These are phyloP conservation scores for Cordia subcordata DNA, from an alignment of 257 asterid species.

Conservation along the genomic window DNA sequence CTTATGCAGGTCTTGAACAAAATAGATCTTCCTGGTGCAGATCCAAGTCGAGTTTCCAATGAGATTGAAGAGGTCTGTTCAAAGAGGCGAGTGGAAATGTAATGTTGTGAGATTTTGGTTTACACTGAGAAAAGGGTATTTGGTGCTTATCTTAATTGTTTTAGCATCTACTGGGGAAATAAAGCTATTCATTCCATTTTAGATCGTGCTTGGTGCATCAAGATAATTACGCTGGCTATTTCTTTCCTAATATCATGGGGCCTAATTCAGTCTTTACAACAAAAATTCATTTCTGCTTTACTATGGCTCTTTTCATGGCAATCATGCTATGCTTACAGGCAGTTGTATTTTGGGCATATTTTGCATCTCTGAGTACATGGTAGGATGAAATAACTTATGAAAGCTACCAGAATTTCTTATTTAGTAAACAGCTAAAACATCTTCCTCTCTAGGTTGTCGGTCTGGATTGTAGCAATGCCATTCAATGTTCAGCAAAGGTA, in stretches of 20 bases:
- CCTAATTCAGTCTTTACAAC: neutral
- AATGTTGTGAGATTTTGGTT: neutral
- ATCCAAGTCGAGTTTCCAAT: slow-evolving; percentile 76
- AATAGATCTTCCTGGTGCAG: slow-evolving; percentile 99
- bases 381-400: neutral
- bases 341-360: neutral
- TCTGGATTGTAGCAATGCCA: slow-evolving; percentile 89
- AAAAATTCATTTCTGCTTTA: neutral
- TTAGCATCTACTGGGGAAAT: neutral
- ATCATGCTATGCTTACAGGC: too few species aligned
- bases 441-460: slow-evolving; percentile 69
- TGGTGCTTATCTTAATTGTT: neutral
- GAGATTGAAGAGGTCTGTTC: slow-evolving; percentile 97
- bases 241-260: neutral
- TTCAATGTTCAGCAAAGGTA: slow-evolving; percentile 95
- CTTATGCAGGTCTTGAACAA: slow-evolving; percentile 86
- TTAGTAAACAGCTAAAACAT: slow-evolving; percentile 14
- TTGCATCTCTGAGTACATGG: neutral
- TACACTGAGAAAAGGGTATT: neutral
- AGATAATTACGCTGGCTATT: neutral
- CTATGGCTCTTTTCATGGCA: neutral
- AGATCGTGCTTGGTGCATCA: slow-evolving; percentile 5
- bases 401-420: slow-evolving; percentile 12
- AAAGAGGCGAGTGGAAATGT: slow-evolving; percentile 12
- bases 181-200: neutral